These are phyloP conservation scores for Aegilops bicornis DNA, from an alignment of 176 grass and related monocot genomes.

Conservation along the genomic window DNA sequence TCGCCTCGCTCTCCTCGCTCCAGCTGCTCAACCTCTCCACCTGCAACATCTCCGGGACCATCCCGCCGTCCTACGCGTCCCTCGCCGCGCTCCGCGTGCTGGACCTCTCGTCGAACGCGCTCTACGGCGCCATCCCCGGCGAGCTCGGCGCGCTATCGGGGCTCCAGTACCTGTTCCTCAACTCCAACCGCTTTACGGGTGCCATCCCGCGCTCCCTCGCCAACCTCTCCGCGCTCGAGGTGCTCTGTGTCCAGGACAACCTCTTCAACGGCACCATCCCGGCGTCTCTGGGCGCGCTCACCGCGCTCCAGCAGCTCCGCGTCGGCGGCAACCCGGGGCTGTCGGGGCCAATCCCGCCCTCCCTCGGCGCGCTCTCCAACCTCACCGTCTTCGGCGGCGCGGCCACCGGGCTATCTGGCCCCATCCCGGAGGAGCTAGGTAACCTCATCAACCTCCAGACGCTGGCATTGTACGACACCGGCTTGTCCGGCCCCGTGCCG, in stretches of 20 bases:
- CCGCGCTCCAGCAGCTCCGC: constrained; percentile 83
- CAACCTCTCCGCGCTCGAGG: constrained; percentile 70
- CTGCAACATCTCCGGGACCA: constrained; percentile 71
- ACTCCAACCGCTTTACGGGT: constrained; percentile 72
- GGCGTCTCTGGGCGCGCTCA: constrained; percentile 61
- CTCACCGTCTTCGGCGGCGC: constrained; percentile 94
- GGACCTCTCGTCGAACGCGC: constrained; percentile 92
- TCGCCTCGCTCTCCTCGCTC: constrained; percentile 66
- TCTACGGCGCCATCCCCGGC: constrained; percentile 53
- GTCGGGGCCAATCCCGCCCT: constrained; percentile 52
- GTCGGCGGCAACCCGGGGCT: constrained; percentile 76
- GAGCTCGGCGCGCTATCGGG: constrained; percentile 53
- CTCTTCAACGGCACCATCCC: constrained; percentile 86
- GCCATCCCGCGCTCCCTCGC: constrained; percentile 67
- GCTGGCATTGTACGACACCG: constrained; percentile 72
- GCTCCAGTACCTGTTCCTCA: constrained; percentile 90
- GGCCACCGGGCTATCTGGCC: constrained; percentile 71
- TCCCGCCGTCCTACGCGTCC: constrained; percentile 51
- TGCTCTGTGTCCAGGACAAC: constrained; percentile 98
- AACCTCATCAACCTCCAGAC: constrained; percentile 83
- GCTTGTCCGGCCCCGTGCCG: constrained; percentile 66
- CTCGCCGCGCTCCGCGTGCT: constrained; percentile 72
- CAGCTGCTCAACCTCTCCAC: constrained; percentile 96
- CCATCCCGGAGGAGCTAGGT: constrained; percentile 75
- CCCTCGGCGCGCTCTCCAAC: constrained; percentile 77